These are phyloP conservation scores for Stramenopiles sp. DNA, from an alignment of 352 stramenopile species.

Conservation along the genomic window DNA sequence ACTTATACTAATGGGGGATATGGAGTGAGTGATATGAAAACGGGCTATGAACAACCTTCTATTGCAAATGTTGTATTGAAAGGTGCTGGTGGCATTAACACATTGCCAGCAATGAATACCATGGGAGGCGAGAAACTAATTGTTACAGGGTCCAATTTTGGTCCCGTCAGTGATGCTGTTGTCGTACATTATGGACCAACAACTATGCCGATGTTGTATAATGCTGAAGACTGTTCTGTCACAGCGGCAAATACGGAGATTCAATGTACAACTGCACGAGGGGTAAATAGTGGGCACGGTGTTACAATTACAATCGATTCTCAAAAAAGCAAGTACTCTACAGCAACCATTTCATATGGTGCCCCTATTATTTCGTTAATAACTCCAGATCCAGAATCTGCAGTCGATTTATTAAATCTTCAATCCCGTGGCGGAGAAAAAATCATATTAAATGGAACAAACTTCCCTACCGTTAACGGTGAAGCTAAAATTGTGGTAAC, in stretches of 20 bases:
- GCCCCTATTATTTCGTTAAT: neutral
- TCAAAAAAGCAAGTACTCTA: neutral
- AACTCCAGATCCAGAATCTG: neutral
- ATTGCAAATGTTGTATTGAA: neutral
- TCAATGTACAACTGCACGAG: neutral
- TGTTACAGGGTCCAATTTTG: neutral
- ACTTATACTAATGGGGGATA: neutral
- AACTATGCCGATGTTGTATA: neutral
- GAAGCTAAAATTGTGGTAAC: neutral
- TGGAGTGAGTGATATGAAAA: neutral
- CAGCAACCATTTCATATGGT: neutral
- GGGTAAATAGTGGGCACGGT: neutral
- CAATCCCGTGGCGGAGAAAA: neutral
- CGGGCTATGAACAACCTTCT: neutral
- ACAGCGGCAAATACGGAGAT: neutral
- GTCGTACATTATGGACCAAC: neutral
- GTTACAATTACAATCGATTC: neutral
- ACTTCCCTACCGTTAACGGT: neutral
- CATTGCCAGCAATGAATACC: neutral
- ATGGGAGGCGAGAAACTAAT: neutral
- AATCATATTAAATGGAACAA: neutral
- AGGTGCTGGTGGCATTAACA: neutral
- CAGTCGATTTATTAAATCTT: no score
- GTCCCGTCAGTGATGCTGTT: neutral
- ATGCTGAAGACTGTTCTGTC: neutral